phyloP scores from a whole-genome alignment of 768 basidiomycete genomes.

The Sutorius australiensis region DNA sequence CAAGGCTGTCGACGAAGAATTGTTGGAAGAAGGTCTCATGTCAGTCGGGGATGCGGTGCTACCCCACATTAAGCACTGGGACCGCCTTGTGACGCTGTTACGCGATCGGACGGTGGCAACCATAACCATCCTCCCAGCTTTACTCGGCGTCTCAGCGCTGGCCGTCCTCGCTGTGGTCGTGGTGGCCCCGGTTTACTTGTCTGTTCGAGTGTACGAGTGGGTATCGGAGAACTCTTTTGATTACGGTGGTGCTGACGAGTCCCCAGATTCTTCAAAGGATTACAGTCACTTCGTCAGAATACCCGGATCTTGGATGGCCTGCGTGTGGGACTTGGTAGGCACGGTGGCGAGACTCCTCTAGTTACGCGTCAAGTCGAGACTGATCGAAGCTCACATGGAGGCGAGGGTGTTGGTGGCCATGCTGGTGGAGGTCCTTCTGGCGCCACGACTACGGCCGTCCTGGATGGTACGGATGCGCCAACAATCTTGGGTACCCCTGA shows the following conservation, averaged over 20 bases:
- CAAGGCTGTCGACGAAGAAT: conserved; percentile 13
- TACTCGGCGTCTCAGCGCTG: conserved; percentile 19
- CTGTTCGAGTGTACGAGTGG: conserved; percentile 5
- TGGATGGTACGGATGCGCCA: not conserved
- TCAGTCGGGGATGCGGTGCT: conserved; percentile 15
- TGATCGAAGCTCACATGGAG: not conserved
- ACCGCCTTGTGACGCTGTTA: conserved; percentile 9
- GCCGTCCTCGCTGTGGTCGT: conserved; percentile 11
- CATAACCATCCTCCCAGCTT: conserved; percentile 9
- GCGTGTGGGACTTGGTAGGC: not conserved
- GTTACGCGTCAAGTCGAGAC: not conserved
- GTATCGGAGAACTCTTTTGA: not conserved
- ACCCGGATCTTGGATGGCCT: conserved; percentile 2
- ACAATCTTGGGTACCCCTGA: not conserved
- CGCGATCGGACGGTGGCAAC: conserved; percentile 1
- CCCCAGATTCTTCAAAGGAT: not conserved
- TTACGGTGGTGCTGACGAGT: not conserved
- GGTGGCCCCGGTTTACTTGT: conserved; percentile 7
- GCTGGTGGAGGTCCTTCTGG: not conserved
- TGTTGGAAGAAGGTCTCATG: conserved; percentile 17
- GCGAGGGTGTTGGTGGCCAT: not conserved
- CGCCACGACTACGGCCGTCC: too few relatives aligned
- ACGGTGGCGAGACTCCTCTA: too few relatives aligned
- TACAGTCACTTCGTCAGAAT: not conserved
- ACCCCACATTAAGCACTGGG: conserved; percentile 20